A percentile compares a stretch with the other conserved stretches of the same genome.
Evolutionary conservation across 768 basidiomycete genomes (phyloP).

Genomic region (Panaeolus papilionaceus): DNA sequence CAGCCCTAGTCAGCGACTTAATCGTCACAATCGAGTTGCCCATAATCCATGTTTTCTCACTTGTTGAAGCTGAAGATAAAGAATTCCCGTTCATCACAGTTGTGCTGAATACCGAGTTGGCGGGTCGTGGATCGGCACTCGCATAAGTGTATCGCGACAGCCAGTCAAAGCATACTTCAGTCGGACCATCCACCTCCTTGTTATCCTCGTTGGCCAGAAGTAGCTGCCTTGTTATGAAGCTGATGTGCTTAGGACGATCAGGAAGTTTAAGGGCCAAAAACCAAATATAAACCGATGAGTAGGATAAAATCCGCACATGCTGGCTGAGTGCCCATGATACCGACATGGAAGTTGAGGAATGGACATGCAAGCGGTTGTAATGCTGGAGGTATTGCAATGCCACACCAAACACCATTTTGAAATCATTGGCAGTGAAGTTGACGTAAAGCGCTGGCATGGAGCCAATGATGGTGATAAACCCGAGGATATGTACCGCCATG

Average conservation of each 20-base stretch:
- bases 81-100: slow-evolving; percentile 69
- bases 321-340: slow-evolving; percentile 89
- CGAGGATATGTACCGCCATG: slow-evolving; percentile 96
- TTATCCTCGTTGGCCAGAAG: slow-evolving; percentile 84
- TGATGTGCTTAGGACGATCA: slow-evolving; percentile 81
- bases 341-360: slow-evolving; percentile 41
- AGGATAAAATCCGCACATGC: slow-evolving; percentile 89
- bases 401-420: slow-evolving; percentile 93
- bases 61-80: slow-evolving; percentile 34
- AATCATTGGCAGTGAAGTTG: slow-evolving; percentile 92
- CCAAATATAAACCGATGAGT: slow-evolving; percentile 93
- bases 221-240: slow-evolving; percentile 87
- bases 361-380: slow-evolving; percentile 67
- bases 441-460: slow-evolving; percentile 80
- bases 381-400: slow-evolving; percentile 93
- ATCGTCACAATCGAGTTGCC: slow-evolving; percentile 89
- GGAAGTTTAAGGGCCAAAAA: slow-evolving; percentile 87
- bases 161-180: slow-evolving; percentile 99
- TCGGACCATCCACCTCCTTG: slow-evolving; percentile 80
- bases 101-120: slow-evolving; percentile 78
- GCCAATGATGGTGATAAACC: slow-evolving; percentile 87
- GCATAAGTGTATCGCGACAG: slow-evolving; percentile 93
- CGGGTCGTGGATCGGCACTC: slow-evolving; percentile 90
- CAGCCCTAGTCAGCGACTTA: slow-evolving; percentile 69
- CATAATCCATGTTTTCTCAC: slow-evolving; percentile 83